Conservation (phyloP, 202 grass and related monocot species). For the Cymbopogon flexuosus region DNA sequence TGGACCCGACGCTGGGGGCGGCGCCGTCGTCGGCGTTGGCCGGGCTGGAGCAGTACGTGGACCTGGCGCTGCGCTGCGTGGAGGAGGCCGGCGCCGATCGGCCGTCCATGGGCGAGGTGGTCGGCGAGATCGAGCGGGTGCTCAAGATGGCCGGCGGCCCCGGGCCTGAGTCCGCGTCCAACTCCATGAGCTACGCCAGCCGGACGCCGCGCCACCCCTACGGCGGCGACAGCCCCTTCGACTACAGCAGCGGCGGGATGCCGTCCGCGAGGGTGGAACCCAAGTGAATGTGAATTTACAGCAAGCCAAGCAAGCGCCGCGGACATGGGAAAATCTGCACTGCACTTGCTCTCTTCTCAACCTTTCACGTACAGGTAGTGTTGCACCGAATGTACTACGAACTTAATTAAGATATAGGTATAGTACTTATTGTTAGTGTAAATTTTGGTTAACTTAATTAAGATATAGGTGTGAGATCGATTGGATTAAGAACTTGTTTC, state of each 20-base stretch:
- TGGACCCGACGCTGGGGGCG: slow-evolving; percentile 50
- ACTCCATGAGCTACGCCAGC: slow-evolving; percentile 47
- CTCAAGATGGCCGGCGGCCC: slow-evolving; percentile 43
- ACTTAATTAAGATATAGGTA: neutral
- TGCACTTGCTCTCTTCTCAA: neutral
- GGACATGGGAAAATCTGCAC: too few species aligned
- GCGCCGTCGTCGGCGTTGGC: neutral
- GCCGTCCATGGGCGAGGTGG: slow-evolving; percentile 60
- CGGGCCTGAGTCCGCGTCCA: slow-evolving; percentile 31
- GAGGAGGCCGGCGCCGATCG: slow-evolving; percentile 58
- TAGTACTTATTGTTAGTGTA: neutral
- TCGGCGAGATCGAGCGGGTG: slow-evolving; percentile 62
- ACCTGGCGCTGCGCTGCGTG: slow-evolving; percentile 66
- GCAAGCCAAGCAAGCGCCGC: neutral
- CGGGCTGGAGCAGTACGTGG: slow-evolving; percentile 55
- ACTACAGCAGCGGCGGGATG: slow-evolving; percentile 50
- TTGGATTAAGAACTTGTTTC: too few species aligned
- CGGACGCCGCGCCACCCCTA: slow-evolving; percentile 59
- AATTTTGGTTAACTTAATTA: neutral
- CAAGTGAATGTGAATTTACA: slow-evolving; percentile 45
- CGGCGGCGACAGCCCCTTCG: slow-evolving; percentile 34
- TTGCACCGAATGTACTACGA: neutral
- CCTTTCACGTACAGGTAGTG: neutral
- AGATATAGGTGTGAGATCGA: neutral
- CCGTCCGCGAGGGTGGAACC: slow-evolving; percentile 45